phyloP scores from a whole-genome alignment of 345 rosid genomes.

The Erucastrum elatum region DNA sequence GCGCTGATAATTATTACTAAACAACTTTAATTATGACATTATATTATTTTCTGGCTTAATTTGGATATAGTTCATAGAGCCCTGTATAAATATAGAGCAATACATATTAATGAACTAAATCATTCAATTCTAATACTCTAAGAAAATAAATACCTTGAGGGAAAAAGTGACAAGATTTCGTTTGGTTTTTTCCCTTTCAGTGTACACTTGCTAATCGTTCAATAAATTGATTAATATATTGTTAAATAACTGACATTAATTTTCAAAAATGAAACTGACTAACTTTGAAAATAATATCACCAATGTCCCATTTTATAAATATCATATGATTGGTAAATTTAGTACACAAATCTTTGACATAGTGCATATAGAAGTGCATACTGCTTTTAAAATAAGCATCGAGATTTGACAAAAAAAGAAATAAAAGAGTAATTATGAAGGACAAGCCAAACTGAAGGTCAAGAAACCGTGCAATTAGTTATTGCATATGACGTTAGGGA shows the following conservation, averaged over 20 bases:
- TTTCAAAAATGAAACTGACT: neutral
- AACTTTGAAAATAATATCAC: neutral
- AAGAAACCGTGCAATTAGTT: conserved; percentile 58
- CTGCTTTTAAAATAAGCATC: neutral
- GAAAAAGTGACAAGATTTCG: neutral
- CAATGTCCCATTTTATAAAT: neutral
- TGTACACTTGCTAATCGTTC: neutral
- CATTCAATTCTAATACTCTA: neutral
- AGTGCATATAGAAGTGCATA: neutral
- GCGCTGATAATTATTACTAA: neutral
- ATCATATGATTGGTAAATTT: neutral
- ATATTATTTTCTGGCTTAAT: neutral
- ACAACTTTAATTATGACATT: neutral
- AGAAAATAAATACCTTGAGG: neutral
- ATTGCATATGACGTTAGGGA: conserved; percentile 54
- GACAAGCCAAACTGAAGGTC: conserved; percentile 57
- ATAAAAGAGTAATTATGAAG: conserved; percentile 24
- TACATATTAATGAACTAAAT: neutral
- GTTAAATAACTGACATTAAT: neutral
- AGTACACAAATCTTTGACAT: neutral
- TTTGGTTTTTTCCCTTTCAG: neutral
- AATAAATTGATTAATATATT: neutral
- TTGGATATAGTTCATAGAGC: neutral
- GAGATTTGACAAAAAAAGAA: neutral
- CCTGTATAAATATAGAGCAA: neutral